phyloP scores from a whole-genome alignment of 495 filamentous ascomycete species.

The Daldinia bambusicola region DNA sequence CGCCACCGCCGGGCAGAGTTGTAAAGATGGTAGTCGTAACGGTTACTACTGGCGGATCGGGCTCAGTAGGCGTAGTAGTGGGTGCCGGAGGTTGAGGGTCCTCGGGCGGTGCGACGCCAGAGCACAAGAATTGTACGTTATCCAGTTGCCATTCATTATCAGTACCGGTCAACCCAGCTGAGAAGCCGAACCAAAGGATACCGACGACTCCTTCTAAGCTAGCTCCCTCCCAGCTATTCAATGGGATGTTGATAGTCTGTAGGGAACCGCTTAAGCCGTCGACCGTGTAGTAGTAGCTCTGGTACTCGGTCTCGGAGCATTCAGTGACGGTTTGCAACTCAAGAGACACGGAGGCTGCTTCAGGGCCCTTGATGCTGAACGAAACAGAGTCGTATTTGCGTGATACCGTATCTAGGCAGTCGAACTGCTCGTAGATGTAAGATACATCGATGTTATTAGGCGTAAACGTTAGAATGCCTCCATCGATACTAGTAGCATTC shows the following conservation, averaged over 20 bases:
- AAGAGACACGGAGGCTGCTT: slow-evolving; percentile 59
- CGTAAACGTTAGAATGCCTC: slow-evolving; percentile 62
- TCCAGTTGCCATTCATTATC: slow-evolving; percentile 61
- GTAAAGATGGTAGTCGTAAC: slow-evolving; percentile 34
- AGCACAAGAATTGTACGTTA: slow-evolving; percentile 63
- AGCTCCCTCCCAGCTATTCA: slow-evolving; percentile 62
- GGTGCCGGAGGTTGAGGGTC: slow-evolving; percentile 32
- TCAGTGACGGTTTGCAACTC: slow-evolving; percentile 64
- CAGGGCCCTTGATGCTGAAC: slow-evolving; percentile 65
- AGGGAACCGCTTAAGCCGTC: slow-evolving; percentile 61
- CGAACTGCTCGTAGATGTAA: slow-evolving; percentile 69
- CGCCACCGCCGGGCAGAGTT: slow-evolving; percentile 23
- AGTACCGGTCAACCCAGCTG: slow-evolving; percentile 48
- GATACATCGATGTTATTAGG: slow-evolving; percentile 54
- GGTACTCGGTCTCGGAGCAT: slow-evolving; percentile 58
- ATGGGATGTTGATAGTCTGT: slow-evolving; percentile 63
- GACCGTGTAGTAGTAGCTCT: slow-evolving; percentile 58
- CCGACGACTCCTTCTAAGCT: slow-evolving; percentile 63
- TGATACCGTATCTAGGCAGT: slow-evolving; percentile 58
- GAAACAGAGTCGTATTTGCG: slow-evolving; percentile 63
- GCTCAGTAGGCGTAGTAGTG: slow-evolving; percentile 26
- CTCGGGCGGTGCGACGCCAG: slow-evolving; percentile 35
- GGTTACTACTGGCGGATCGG: slow-evolving; percentile 12
- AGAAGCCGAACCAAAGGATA: slow-evolving; percentile 64
- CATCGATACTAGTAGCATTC: slow-evolving; percentile 58